Conservation (phyloP, 2,329 filamentous ascomycete species). For the Thermothelomyces thermophilus region DNA sequence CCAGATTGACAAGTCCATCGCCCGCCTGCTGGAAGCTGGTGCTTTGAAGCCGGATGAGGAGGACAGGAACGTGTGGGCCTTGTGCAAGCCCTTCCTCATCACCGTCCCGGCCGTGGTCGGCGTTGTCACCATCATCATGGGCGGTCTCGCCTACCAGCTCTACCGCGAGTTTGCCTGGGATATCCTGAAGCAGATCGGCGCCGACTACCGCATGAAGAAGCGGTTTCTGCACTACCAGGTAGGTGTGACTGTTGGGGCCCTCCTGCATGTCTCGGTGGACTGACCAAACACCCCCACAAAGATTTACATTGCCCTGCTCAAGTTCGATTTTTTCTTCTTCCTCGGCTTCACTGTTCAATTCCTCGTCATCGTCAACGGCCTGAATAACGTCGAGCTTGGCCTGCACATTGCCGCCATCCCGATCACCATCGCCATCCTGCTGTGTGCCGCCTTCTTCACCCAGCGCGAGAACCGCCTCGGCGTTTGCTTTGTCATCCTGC, state of each 20-base stretch:
- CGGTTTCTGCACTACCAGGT: conserved; percentile 96
- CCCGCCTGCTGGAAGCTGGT: conserved; percentile 38
- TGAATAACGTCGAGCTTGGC: conserved; percentile 67
- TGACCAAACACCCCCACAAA: conserved; percentile 35
- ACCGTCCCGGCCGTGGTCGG: conserved; percentile 81
- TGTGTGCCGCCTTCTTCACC: conserved; percentile 79
- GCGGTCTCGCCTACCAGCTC: conserved; percentile 81
- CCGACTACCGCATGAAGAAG: conserved; percentile 93
- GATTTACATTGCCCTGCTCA: conserved; percentile 96
- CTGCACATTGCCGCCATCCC: conserved; percentile 87
- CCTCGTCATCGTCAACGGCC: conserved; percentile 75
- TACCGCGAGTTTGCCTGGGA: conserved; percentile 99
- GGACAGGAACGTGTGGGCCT: conserved; percentile 53
- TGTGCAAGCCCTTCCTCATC: conserved; percentile 69
- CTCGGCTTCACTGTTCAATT: conserved; percentile 98
- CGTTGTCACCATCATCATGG: conserved; percentile 64
- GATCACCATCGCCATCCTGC: conserved; percentile 80
- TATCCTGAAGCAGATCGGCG: conserved; percentile 98
- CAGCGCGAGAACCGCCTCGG: conserved; percentile 73
- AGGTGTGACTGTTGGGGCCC: conserved; percentile 23
- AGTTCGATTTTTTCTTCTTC: conserved; percentile 99
- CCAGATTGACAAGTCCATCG: conserved; percentile 73
- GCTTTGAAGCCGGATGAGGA: conserved; percentile 37
- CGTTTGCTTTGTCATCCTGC: conserved; percentile 69
- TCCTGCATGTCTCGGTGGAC: not conserved